phyloP scores from a whole-genome alignment of 192 early-diverging fungal species.

The Backusella macrospora region DNA sequence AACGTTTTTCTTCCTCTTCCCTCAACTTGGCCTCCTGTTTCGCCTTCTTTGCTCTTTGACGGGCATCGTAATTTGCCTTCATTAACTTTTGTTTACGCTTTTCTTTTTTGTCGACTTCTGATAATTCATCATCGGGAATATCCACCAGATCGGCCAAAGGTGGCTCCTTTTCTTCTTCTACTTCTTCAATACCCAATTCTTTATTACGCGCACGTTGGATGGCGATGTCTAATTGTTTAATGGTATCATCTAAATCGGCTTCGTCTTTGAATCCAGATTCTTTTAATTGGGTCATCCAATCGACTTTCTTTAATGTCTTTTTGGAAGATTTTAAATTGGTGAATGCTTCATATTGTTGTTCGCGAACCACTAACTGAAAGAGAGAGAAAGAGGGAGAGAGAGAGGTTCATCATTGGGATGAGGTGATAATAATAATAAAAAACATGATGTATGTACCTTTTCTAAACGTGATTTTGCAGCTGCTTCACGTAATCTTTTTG shows the following conservation, averaged over 20 bases:
- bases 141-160: slow-evolving; percentile 77
- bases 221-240: slow-evolving; percentile 66
- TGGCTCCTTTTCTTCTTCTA: slow-evolving; percentile 66
- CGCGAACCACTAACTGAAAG: slow-evolving; percentile 61
- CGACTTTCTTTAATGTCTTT: slow-evolving; percentile 45
- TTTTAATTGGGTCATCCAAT: slow-evolving; percentile 60
- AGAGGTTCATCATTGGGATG: no score
- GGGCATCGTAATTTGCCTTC: slow-evolving; percentile 76
- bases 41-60: slow-evolving; percentile 70
- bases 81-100: slow-evolving; percentile 84
- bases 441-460: slow-evolving; percentile 56
- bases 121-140: slow-evolving; percentile 79
- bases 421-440: neutral
- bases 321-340: slow-evolving; percentile 49
- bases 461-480: slow-evolving; percentile 81
- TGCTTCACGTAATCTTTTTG: slow-evolving; percentile 74
- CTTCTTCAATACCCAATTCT: slow-evolving; percentile 78
- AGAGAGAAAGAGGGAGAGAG: neutral
- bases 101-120: slow-evolving; percentile 77
- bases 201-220: slow-evolving; percentile 78
- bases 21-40: slow-evolving; percentile 71
- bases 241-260: slow-evolving; percentile 71
- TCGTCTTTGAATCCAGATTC: slow-evolving; percentile 67
- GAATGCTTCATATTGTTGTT: slow-evolving; percentile 67
- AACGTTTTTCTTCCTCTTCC: slow-evolving; percentile 62